A percentile compares a stretch with the other conserved stretches of the same genome.
These are phyloP conservation scores for Sicyos baderoa DNA, from an alignment of 306 rosid genomes.

Conservation along the genomic window DNA sequence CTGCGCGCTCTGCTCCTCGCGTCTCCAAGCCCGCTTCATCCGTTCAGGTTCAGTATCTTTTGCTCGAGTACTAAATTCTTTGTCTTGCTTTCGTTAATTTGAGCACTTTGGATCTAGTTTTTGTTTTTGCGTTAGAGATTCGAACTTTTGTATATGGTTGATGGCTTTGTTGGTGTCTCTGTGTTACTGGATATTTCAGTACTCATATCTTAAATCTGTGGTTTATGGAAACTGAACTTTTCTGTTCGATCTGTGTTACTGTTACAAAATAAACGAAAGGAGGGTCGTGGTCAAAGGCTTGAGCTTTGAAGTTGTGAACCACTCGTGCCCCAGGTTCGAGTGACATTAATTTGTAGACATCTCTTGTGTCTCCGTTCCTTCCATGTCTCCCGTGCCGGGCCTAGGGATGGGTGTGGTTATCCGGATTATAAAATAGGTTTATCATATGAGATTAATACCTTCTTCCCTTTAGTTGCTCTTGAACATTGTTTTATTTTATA, in stretches of 20 bases:
- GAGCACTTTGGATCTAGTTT: not conserved
- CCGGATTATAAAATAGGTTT: not conserved
- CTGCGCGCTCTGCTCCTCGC: constrained; percentile 40
- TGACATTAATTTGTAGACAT: too few relatives aligned
- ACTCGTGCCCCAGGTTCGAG: too few relatives aligned
- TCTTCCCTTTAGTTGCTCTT: not conserved
- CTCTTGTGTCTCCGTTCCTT: too few relatives aligned
- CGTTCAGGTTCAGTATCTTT: constrained; percentile 11
- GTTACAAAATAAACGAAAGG: not conserved
- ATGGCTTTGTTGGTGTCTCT: not conserved
- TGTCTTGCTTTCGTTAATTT: too few relatives aligned
- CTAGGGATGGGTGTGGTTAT: too few relatives aligned
- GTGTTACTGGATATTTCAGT: too few relatives aligned
- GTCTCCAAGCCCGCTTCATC: constrained; percentile 22
- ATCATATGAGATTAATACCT: not conserved
- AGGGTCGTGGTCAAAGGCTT: too few relatives aligned
- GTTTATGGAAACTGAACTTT: not conserved
- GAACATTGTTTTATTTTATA: not conserved
- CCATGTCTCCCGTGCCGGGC: too few relatives aligned
- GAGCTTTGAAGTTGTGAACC: too few relatives aligned
- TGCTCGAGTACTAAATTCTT: too few relatives aligned
- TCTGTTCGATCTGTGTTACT: not conserved
- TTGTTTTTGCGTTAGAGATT: not conserved
- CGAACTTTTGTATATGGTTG: not conserved
- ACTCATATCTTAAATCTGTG: not conserved